These are phyloP conservation scores for Ramaria sp. DNA, from an alignment of 768 basidiomycete species.

Conservation along the genomic window DNA sequence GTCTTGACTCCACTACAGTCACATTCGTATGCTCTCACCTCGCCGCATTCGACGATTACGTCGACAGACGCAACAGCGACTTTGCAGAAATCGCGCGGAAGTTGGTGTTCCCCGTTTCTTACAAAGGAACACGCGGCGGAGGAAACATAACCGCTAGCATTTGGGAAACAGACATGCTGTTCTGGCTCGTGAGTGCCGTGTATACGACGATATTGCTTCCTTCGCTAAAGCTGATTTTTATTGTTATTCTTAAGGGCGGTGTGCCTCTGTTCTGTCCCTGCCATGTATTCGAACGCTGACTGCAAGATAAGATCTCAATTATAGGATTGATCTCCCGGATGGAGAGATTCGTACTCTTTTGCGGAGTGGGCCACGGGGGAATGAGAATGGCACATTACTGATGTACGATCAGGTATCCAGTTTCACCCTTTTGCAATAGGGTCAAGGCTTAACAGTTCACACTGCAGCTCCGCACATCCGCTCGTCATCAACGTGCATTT, in stretches of 20 bases:
- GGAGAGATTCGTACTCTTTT: conserved; percentile 48
- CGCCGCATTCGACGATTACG: conserved; percentile 75
- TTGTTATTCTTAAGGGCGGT: conserved; percentile 40
- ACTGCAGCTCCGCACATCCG: conserved; percentile 42
- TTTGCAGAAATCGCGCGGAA: conserved; percentile 58
- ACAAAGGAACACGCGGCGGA: not conserved
- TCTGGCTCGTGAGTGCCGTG: conserved; percentile 55
- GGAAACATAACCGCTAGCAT: conserved; percentile 19
- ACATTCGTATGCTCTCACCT: conserved; percentile 79
- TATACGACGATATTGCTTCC: not conserved
- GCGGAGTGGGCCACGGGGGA: conserved; percentile 27
- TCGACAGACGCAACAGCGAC: conserved; percentile 61
- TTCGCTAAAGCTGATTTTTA: not conserved
- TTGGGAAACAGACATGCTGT: conserved; percentile 58
- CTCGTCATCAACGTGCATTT: conserved; percentile 44
- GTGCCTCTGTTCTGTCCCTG: conserved; percentile 9
- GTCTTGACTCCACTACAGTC: conserved; percentile 33
- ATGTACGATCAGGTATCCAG: conserved; percentile 53
- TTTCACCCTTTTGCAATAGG: not conserved
- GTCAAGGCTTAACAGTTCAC: not conserved
- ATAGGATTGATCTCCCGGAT: conserved; percentile 61
- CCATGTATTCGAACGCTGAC: not conserved
- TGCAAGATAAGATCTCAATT: conserved; percentile 57
- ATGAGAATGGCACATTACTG: conserved; percentile 34
- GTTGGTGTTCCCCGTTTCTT: conserved; percentile 32